Conservation (phyloP, 208 protist genomes). For the Wallacemonas collosoma region DNA sequence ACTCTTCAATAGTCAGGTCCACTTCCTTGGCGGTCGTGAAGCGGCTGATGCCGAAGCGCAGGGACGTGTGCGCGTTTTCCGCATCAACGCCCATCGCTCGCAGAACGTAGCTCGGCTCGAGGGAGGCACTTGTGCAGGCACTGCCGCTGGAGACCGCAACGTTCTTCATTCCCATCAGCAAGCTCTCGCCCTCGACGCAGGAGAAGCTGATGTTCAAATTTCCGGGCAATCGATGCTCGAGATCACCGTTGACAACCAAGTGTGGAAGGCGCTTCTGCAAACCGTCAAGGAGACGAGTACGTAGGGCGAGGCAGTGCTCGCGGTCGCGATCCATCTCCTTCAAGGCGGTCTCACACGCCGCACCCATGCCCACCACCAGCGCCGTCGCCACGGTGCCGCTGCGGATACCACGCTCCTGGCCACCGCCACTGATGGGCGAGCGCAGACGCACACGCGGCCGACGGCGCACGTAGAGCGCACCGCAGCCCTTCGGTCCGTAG, state of each 20-base stretch:
- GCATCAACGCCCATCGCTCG: slow-evolving; percentile 98
- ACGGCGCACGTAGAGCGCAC: slow-evolving; percentile 88
- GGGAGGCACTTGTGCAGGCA: slow-evolving; percentile 98
- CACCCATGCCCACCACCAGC: slow-evolving; percentile 95
- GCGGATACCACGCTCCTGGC: slow-evolving; percentile 97
- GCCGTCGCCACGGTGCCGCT: slow-evolving; percentile 95
- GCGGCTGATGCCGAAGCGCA: slow-evolving; percentile 98
- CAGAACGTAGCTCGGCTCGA: slow-evolving; percentile 99
- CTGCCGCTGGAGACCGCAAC: slow-evolving; percentile 96
- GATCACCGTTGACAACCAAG: slow-evolving; percentile 95
- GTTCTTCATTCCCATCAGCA: slow-evolving; percentile 98
- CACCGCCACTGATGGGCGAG: slow-evolving; percentile 98
- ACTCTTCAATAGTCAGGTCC: slow-evolving; percentile 92
- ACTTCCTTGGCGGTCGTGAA: slow-evolving; percentile 98
- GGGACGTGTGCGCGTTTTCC: slow-evolving; percentile 98
- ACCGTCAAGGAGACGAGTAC: slow-evolving; percentile 82
- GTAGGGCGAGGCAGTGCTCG: slow-evolving; percentile 81
- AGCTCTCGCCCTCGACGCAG: slow-evolving; percentile 98
- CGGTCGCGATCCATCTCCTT: slow-evolving; percentile 96
- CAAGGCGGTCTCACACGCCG: slow-evolving; percentile 88
- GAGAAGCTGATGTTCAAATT: slow-evolving; percentile 99
- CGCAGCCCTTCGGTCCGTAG: slow-evolving; percentile 97
- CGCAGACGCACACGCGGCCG: slow-evolving; percentile 97
- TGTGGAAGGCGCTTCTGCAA: slow-evolving; percentile 84
- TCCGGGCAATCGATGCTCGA: slow-evolving; percentile 90